These are phyloP conservation scores for Mycena maculata DNA, from an alignment of 768 basidiomycete genomes.

Conservation along the genomic window DNA sequence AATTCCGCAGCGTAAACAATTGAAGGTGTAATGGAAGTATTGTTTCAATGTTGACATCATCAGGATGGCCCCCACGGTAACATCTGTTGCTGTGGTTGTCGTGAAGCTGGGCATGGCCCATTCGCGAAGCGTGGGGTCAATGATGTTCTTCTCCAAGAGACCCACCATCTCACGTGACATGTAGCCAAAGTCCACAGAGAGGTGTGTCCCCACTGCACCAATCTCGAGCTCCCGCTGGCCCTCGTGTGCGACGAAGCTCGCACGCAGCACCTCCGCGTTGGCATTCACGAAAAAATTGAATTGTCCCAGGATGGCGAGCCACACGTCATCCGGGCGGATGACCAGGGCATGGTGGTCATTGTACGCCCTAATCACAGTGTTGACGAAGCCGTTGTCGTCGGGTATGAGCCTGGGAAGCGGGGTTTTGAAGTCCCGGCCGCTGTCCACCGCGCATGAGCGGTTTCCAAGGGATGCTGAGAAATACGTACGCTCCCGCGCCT, in stretches of 20 bases:
- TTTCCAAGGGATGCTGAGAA: neutral
- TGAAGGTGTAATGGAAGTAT: neutral
- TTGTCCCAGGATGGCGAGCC: constrained; percentile 4
- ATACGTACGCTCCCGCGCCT: neutral
- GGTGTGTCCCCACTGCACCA: neutral
- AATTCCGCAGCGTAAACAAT: neutral
- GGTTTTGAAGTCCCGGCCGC: neutral
- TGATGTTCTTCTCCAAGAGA: neutral
- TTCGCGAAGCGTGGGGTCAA: neutral
- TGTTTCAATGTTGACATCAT: neutral
- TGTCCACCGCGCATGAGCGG: neutral
- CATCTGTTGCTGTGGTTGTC: neutral
- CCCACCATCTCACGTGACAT: no score
- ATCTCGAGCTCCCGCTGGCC: neutral
- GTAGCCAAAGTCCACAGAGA: neutral
- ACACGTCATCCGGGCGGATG: constrained; percentile 9
- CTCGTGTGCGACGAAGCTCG: no score
- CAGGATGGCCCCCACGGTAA: neutral
- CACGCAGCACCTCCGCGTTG: no score
- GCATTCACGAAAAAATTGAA: constrained; percentile 1
- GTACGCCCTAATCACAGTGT: neutral
- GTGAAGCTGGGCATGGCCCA: neutral
- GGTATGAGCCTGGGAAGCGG: neutral
- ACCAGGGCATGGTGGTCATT: neutral
- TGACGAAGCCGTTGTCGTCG: constrained; percentile 6